A percentile compares a stretch with the other conserved stretches of the same genome.
Evolutionary conservation across 106 monocot genomes (phyloP).

Genomic region (Acorus calamus): DNA sequence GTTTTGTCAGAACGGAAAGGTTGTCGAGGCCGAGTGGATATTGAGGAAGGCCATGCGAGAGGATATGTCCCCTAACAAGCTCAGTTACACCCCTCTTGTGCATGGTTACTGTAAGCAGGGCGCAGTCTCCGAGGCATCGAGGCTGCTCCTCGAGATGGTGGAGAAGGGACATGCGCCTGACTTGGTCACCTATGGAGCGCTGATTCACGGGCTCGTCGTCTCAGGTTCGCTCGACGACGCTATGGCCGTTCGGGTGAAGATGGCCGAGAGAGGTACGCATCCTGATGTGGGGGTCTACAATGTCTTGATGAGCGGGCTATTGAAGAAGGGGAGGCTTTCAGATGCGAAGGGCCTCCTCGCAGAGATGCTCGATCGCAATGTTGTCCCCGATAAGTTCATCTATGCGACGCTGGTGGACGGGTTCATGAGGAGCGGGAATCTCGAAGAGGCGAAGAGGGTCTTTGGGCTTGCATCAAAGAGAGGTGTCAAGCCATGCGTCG

Average conservation of each 20-base stretch:
- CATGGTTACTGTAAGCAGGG: constrained; percentile 51
- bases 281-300: constrained; percentile 76
- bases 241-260: constrained; percentile 41
- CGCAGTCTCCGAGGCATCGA: constrained; percentile 29
- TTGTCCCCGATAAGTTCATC: constrained; percentile 59
- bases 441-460: constrained; percentile 53
- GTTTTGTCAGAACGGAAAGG: constrained; percentile 28
- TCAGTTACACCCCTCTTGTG: constrained; percentile 77
- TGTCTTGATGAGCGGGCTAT: constrained; percentile 67
- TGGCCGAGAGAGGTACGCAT: constrained; percentile 47
- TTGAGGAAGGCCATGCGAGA: constrained; percentile 35
- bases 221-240: constrained; percentile 54
- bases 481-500: constrained; percentile 28
- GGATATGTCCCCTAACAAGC: constrained; percentile 32
- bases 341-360: constrained; percentile 47
- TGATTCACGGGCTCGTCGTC: constrained; percentile 71
- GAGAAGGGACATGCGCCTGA: constrained; percentile 49
- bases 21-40: constrained; percentile 32
- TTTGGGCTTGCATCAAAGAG: constrained; percentile 63
- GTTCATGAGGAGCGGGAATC: constrained; percentile 64
- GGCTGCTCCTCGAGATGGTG: constrained; percentile 48
- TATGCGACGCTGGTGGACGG: constrained; percentile 77
- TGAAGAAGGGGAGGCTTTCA: constrained; percentile 74
- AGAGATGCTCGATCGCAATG: constrained; percentile 68
- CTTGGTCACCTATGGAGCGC: constrained; percentile 73